These are phyloP conservation scores for Hansenula sp. DNA, from an alignment of 1,139 yeast genomes.

Conservation along the genomic window DNA sequence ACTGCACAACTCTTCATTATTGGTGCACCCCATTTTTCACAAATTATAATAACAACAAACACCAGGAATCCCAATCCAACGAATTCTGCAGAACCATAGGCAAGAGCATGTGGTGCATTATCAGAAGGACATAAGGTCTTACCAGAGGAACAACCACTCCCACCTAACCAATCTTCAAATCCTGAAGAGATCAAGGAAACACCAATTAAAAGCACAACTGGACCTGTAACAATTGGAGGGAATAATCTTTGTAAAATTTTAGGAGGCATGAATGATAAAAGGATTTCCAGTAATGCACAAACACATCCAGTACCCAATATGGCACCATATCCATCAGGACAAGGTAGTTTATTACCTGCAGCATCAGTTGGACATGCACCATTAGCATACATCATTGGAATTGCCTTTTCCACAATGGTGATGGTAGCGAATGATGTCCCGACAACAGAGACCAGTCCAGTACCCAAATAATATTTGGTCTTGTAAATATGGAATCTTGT, in stretches of 20 bases:
- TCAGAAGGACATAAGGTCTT: constrained; percentile 39
- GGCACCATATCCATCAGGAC: constrained; percentile 88
- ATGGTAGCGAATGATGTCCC: constrained; percentile 90
- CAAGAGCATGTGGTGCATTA: constrained; percentile 49
- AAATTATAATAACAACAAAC: constrained; percentile 63
- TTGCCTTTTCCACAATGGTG: constrained; percentile 68
- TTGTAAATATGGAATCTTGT: constrained; percentile 70
- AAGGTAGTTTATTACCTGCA: constrained; percentile 64
- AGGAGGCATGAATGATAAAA: constrained; percentile 74
- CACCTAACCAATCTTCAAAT: constrained; percentile 87
- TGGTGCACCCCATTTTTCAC: constrained; percentile 89
- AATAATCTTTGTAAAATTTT: constrained; percentile 62
- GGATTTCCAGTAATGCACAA: constrained; percentile 71
- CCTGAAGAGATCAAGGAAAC: constrained; percentile 64
- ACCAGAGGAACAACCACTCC: constrained; percentile 56
- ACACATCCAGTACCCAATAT: constrained; percentile 71
- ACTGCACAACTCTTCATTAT: constrained; percentile 93
- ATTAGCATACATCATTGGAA: constrained; percentile 72
- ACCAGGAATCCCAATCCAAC: constrained; percentile 86
- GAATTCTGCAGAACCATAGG: constrained; percentile 85
- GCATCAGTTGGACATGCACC: constrained; percentile 63
- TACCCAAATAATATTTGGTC: constrained; percentile 76
- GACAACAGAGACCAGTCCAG: constrained; percentile 83
- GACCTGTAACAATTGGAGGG: constrained; percentile 91
- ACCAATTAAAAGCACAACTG: constrained; percentile 84